Percentiles rank a stretch among this genome's conserved stretches.
Evolutionary conservation across 176 grass and related monocot genomes (phyloP).

Genomic region (Calamus simplicifolius): DNA sequence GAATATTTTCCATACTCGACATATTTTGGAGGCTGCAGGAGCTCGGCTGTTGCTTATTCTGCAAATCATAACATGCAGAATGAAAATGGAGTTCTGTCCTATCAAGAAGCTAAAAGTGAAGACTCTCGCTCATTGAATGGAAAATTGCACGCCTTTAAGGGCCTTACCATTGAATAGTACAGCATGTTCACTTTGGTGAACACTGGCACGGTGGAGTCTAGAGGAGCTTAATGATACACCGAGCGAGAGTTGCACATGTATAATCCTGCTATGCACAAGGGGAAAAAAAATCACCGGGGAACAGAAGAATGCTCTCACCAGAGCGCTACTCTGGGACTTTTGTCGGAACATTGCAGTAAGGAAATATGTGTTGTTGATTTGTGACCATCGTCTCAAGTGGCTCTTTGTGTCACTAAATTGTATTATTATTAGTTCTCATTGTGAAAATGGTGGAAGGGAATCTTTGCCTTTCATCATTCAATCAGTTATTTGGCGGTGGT

Average conservation of each 20-base stretch:
- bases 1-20: slow-evolving; percentile 88
- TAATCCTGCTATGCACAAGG: not conserved
- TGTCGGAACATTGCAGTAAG: too few relatives aligned
- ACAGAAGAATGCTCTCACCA: not conserved
- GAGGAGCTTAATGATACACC: not conserved
- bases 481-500: not conserved
- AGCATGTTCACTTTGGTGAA: slow-evolving; percentile 10
- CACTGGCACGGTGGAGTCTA: slow-evolving; percentile 16
- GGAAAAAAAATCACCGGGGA: not conserved
- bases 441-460: not conserved
- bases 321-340: too few relatives aligned
- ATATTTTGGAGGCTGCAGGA: slow-evolving; percentile 64
- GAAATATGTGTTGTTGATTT: not conserved
- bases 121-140: slow-evolving; percentile 40
- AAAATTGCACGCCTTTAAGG: slow-evolving; percentile 37
- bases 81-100: slow-evolving; percentile 68
- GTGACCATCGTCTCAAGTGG: not conserved
- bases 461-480: not conserved
- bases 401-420: not conserved
- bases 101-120: slow-evolving; percentile 21
- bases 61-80: slow-evolving; percentile 23
- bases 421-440: not conserved
- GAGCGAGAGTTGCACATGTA: not conserved
- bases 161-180: slow-evolving; percentile 46
- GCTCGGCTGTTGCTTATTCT: slow-evolving; percentile 32